A percentile compares a stretch with the other conserved stretches of the same genome.
Conservation (phyloP, 495 filamentous ascomycete species). For the Platismatia glauca region DNA sequence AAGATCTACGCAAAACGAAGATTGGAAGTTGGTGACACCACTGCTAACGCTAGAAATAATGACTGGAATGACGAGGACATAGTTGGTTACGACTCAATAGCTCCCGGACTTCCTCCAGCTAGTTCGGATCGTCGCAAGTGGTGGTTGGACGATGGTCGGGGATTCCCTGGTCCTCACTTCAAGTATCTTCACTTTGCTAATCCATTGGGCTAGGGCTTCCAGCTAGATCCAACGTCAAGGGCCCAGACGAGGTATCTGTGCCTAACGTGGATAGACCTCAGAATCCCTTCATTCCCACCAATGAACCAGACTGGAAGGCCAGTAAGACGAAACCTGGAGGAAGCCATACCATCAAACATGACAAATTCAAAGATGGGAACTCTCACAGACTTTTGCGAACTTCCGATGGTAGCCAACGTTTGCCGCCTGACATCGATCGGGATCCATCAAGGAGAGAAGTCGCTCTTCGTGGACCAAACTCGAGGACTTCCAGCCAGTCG, state of each 20-base stretch:
- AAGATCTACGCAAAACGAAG: conserved; percentile 64
- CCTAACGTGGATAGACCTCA: conserved; percentile 64
- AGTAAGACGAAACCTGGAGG: conserved; percentile 12
- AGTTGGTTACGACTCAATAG: conserved; percentile 63
- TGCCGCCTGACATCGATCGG: neutral
- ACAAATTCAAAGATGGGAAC: neutral
- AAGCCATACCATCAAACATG: neutral
- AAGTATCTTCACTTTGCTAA: neutral
- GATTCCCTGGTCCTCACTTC: neutral
- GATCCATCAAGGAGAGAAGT: neutral
- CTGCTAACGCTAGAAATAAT: conserved; percentile 38
- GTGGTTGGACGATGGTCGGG: conserved; percentile 75
- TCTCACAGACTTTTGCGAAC: neutral
- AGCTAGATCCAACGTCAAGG: conserved; percentile 59
- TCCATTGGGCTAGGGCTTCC: conserved; percentile 47
- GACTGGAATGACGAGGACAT: conserved; percentile 67
- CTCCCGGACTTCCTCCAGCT: conserved; percentile 74
- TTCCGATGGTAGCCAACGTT: neutral
- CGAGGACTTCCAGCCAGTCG: conserved; percentile 5
- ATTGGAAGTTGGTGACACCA: conserved; percentile 42
- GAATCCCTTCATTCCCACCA: conserved; percentile 67
- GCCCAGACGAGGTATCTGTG: conserved; percentile 50
- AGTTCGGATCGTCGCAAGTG: conserved; percentile 86
- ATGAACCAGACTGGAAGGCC: conserved; percentile 72
- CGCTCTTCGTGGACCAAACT: neutral